These are phyloP conservation scores for Rhodotorula diobovata DNA, from an alignment of 768 basidiomycete genomes.

Conservation along the genomic window DNA sequence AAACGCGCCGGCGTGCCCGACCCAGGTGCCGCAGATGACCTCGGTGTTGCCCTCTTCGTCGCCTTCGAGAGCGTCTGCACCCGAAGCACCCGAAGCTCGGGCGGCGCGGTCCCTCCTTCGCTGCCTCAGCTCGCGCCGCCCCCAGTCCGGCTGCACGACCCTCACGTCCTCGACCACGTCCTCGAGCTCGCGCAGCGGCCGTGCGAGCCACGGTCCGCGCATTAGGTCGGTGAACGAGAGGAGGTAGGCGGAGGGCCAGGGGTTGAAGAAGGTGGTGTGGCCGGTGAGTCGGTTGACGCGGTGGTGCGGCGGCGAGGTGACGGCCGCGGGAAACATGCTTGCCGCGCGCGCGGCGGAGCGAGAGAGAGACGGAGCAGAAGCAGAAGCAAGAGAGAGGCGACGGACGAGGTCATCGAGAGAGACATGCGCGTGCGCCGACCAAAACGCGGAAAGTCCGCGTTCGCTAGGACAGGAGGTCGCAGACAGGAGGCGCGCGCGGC, in stretches of 20 bases:
- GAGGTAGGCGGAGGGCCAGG: background rate
- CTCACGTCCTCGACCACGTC: background rate
- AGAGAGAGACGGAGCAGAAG: too few relatives aligned
- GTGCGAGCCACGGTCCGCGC: background rate
- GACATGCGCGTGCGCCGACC: too few relatives aligned
- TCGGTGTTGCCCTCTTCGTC: background rate
- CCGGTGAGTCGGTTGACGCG: background rate
- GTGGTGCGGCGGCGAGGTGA: background rate
- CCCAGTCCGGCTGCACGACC: background rate
- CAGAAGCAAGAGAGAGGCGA: too few relatives aligned
- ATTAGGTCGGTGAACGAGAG: background rate
- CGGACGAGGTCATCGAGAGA: too few relatives aligned
- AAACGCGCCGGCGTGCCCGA: background rate
- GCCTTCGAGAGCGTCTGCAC: too few relatives aligned
- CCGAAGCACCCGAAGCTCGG: too few relatives aligned
- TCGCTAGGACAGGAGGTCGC: too few relatives aligned
- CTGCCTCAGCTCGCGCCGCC: background rate
- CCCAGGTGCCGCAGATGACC: background rate
- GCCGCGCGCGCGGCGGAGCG: too few relatives aligned
- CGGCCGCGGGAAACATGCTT: background rate
- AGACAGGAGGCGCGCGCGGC: too few relatives aligned
- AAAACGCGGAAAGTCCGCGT: too few relatives aligned
- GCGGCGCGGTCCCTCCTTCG: background rate
- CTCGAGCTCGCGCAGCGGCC: background rate
- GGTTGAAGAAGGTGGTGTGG: background rate